Evolutionary conservation across 495 filamentous ascomycete species (phyloP).

Genomic region (Penicillium robsamsonii): DNA sequence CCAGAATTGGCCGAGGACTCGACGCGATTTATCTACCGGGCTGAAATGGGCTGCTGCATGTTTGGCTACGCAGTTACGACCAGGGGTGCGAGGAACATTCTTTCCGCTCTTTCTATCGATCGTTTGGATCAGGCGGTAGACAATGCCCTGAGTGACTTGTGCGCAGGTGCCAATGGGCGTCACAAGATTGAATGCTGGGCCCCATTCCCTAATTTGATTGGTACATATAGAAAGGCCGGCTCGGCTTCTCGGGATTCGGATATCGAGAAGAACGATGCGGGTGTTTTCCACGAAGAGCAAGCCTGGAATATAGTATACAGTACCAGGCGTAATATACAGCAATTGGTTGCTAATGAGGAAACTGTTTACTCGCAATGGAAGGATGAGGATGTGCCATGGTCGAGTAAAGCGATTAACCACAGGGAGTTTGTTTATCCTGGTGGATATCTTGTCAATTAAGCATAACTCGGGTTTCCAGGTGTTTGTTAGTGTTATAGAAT

Average conservation of each 20-base stretch:
- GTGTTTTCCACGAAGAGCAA: constrained; percentile 18
- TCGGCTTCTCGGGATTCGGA: constrained; percentile 24
- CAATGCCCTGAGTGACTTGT: constrained; percentile 29
- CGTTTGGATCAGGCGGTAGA: constrained; percentile 26
- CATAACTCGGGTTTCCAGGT: neutral
- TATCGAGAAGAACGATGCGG: constrained; percentile 18
- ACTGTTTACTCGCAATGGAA: constrained; percentile 28
- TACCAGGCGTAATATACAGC: constrained; percentile 29
- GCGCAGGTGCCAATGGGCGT: constrained; percentile 20
- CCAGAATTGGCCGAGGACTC: constrained; percentile 23
- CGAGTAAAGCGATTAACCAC: constrained; percentile 17
- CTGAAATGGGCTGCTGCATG: constrained; percentile 27
- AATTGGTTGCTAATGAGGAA: constrained; percentile 22
- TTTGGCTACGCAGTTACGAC: constrained; percentile 54
- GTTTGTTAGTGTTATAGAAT: neutral
- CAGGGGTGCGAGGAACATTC: constrained; percentile 50
- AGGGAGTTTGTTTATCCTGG: constrained; percentile 27
- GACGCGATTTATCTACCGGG: constrained; percentile 32
- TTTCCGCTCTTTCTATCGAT: constrained; percentile 35
- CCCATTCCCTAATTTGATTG: constrained; percentile 30
- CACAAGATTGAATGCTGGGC: constrained; percentile 29
- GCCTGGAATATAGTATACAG: constrained; percentile 31
- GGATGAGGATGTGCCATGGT: constrained; percentile 23
- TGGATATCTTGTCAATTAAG: constrained; percentile 22
- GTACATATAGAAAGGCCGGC: constrained; percentile 25